phyloP scores from a whole-genome alignment of 225 moss, liverwort and hornwort genomes.

The Thuidium tamariscinum region DNA sequence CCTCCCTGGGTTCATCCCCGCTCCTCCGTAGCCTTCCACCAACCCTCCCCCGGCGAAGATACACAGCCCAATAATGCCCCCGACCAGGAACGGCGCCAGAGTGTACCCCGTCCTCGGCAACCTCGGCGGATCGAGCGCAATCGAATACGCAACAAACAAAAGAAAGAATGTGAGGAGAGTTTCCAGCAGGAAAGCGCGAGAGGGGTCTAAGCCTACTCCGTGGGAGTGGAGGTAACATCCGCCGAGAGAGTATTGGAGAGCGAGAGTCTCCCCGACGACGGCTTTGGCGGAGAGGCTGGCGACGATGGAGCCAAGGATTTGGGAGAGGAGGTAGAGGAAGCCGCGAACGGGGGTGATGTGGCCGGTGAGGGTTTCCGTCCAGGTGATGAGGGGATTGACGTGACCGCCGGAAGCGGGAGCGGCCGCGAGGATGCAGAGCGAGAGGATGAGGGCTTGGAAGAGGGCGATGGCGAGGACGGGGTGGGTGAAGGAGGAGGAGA shows the following conservation, averaged over 20 bases:
- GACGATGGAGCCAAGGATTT: conserved; percentile 19
- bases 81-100: conserved; percentile 25
- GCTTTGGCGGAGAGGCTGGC: conserved; percentile 1
- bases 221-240: conserved; percentile 16
- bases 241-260: not conserved
- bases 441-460: conserved; percentile 11
- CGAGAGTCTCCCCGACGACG: not conserved
- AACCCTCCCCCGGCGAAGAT: conserved; percentile 18
- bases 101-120: conserved; percentile 22
- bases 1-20: conserved; percentile 34
- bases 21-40: conserved; percentile 21
- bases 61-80: conserved; percentile 7
- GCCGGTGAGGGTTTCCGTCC: conserved; percentile 30
- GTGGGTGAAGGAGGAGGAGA: not conserved
- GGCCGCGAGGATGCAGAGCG: conserved; percentile 18
- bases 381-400: conserved; percentile 30
- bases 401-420: conserved; percentile 41
- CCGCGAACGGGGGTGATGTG: conserved; percentile 14
- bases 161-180: conserved; percentile 19
- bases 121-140: conserved; percentile 38
- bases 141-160: conserved; percentile 23
- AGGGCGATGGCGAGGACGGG: conserved; percentile 1
- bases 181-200: conserved; percentile 23
- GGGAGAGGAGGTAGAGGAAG: conserved; percentile 17
- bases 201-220: not conserved